These are phyloP conservation scores for Phytophthora ramorum DNA, from an alignment of 352 stramenopile species.

Conservation along the genomic window DNA sequence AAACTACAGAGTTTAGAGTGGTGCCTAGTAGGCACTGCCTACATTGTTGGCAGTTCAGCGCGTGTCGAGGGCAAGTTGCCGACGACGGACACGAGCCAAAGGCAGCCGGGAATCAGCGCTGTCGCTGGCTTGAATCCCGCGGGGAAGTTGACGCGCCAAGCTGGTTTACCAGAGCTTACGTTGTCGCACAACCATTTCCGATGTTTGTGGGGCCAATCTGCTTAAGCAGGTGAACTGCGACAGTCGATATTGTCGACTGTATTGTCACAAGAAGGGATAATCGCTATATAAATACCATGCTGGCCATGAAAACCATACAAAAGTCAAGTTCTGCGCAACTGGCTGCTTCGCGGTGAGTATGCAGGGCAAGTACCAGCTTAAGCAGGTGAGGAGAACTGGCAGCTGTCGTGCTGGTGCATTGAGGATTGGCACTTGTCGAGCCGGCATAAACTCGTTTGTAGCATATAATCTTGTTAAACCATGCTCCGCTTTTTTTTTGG, in stretches of 20 bases:
- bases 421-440: slow-evolving; percentile 1
- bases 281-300: slow-evolving; percentile 1
- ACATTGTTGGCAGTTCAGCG: neutral
- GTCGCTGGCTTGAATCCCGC: slow-evolving; percentile 17
- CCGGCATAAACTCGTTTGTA: neutral
- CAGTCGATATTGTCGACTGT: neutral
- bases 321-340: neutral
- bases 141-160: slow-evolving; percentile 10
- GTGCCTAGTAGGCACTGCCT: too few relatives aligned
- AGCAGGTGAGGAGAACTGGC: slow-evolving; percentile 2
- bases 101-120: slow-evolving; percentile 4
- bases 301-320: neutral
- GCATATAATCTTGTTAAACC: neutral
- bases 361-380: slow-evolving; percentile 11
- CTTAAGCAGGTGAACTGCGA: neutral
- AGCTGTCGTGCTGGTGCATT: slow-evolving; percentile 1
- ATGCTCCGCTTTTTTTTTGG: neutral
- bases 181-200: neutral
- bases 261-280: neutral
- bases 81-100: slow-evolving; percentile 1
- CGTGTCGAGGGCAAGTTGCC: slow-evolving; percentile 1
- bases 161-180: neutral
- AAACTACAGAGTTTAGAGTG: too few relatives aligned
- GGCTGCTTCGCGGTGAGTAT: slow-evolving; percentile 9
- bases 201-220: neutral